Conservation (phyloP, 2,329 filamentous ascomycete species). For the Incumbomyces delicatus region DNA sequence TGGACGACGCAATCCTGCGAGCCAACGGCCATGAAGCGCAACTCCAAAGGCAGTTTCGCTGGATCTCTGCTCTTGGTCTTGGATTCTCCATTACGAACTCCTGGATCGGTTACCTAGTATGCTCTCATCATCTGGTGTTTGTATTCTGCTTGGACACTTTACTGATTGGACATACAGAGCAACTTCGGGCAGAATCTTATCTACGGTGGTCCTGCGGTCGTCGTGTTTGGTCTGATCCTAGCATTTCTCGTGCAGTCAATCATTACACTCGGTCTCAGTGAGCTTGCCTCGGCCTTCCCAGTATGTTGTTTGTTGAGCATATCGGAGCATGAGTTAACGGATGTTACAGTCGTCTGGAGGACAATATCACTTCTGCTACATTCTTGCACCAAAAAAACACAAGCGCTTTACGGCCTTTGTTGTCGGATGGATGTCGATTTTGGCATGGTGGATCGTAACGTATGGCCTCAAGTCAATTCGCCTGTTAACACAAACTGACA, state of each 20-base stretch:
- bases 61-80: constrained; percentile 2
- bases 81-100: constrained; percentile 5
- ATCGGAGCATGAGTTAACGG: too few species aligned
- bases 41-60: constrained; percentile 2
- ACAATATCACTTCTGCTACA: constrained; percentile 36
- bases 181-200: constrained; percentile 21
- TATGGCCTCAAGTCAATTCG: too few species aligned
- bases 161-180: constrained; percentile 9
- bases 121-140: too few species aligned
- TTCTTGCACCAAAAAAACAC: constrained; percentile 20
- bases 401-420: constrained; percentile 12
- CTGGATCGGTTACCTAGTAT: too few species aligned
- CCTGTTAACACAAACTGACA: too few species aligned
- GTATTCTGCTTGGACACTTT: neutral
- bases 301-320: too few species aligned
- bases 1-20: constrained; percentile 1
- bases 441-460: constrained; percentile 19
- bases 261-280: constrained; percentile 46
- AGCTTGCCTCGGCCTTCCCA: constrained; percentile 51
- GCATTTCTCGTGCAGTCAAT: constrained; percentile 29
- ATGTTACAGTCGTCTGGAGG: too few species aligned
- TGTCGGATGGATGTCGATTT: constrained; percentile 19
- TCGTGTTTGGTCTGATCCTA: constrained; percentile 21
- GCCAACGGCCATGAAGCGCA: constrained; percentile 6
- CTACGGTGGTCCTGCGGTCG: constrained; percentile 20